Evolutionary conservation across 371 early-diverging fungal species (phyloP).

Genomic region (Vairimorpha apis): DNA sequence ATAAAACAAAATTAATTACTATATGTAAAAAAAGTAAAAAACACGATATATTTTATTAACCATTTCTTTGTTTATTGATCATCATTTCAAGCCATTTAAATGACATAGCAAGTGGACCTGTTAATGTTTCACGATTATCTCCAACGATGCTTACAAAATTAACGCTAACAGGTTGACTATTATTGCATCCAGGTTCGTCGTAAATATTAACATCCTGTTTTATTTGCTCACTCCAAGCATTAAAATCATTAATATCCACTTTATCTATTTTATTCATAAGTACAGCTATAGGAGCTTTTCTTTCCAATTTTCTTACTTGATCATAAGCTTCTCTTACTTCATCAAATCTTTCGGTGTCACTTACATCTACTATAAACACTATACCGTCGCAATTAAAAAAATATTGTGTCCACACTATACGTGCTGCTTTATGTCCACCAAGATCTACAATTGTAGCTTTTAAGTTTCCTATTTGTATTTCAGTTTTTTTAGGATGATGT

Average conservation of each 20-base stretch:
- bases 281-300: constrained; percentile 60
- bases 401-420: constrained; percentile 62
- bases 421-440: constrained; percentile 62
- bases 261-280: constrained; percentile 64
- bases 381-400: constrained; percentile 62
- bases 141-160: constrained; percentile 56
- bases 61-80: constrained; percentile 45
- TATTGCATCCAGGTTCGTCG: constrained; percentile 35
- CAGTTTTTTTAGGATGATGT: constrained; percentile 67
- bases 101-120: constrained; percentile 32
- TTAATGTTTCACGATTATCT: constrained; percentile 45
- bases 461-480: constrained; percentile 62
- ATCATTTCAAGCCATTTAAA: constrained; percentile 43
- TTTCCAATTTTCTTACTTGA: constrained; percentile 49
- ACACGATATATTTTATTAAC: too few relatives aligned
- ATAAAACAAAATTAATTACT: constrained; percentile 4
- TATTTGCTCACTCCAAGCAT: constrained; percentile 42
- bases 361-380: constrained; percentile 63
- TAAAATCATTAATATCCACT: constrained; percentile 42
- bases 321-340: constrained; percentile 60
- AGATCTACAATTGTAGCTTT: constrained; percentile 60
- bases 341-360: constrained; percentile 56
- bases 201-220: constrained; percentile 51
- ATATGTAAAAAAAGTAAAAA: too few relatives aligned
- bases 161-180: constrained; percentile 53